Percentiles rank a stretch among this genome's conserved stretches.
These are phyloP conservation scores for Cryphonectria carpinicola DNA, from an alignment of 2,329 filamentous ascomycete species.

Conservation along the genomic window DNA sequence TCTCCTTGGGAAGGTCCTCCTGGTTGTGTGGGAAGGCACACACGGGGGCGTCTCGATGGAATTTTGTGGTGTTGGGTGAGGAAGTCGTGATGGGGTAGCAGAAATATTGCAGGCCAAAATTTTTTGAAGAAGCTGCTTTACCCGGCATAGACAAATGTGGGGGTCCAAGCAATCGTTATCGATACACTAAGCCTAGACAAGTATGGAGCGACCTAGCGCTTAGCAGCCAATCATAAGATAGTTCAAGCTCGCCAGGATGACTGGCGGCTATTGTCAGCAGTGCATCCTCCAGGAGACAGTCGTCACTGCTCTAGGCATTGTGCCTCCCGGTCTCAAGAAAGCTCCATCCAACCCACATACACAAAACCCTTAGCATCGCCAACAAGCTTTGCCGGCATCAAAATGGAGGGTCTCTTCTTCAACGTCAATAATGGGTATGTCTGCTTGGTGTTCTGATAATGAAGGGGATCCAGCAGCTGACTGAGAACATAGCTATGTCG, in stretches of 20 bases:
- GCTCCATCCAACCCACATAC: neutral
- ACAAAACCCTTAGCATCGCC: slow-evolving; percentile 14
- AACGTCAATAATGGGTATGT: slow-evolving; percentile 88
- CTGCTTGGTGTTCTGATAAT: neutral
- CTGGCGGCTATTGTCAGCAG: slow-evolving; percentile 14
- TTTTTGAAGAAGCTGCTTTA: slow-evolving; percentile 26
- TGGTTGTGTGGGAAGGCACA: slow-evolving; percentile 33
- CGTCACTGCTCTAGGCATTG: slow-evolving; percentile 20
- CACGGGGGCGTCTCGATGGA: slow-evolving; percentile 23
- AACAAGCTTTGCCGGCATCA: neutral
- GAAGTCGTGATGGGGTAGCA: slow-evolving; percentile 19
- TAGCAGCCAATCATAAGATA: slow-evolving; percentile 21
- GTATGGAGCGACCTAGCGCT: neutral
- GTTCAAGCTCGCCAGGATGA: slow-evolving; percentile 3
- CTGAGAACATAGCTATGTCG: slow-evolving; percentile 74
- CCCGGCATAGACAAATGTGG: slow-evolving; percentile 23
- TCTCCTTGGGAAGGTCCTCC: slow-evolving; percentile 28
- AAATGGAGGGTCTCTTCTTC: slow-evolving; percentile 91
- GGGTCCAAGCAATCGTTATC: slow-evolving; percentile 10
- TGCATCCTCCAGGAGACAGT: slow-evolving; percentile 21
- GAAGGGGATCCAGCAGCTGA: slow-evolving; percentile 26
- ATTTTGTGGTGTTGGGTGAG: slow-evolving; percentile 19
- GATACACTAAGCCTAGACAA: slow-evolving; percentile 14
- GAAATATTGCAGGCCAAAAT: slow-evolving; percentile 28
- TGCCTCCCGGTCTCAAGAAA: slow-evolving; percentile 1